Evolutionary conservation across 148 eudicot species (phyloP).

Genomic region (Polygonum maritimum): DNA sequence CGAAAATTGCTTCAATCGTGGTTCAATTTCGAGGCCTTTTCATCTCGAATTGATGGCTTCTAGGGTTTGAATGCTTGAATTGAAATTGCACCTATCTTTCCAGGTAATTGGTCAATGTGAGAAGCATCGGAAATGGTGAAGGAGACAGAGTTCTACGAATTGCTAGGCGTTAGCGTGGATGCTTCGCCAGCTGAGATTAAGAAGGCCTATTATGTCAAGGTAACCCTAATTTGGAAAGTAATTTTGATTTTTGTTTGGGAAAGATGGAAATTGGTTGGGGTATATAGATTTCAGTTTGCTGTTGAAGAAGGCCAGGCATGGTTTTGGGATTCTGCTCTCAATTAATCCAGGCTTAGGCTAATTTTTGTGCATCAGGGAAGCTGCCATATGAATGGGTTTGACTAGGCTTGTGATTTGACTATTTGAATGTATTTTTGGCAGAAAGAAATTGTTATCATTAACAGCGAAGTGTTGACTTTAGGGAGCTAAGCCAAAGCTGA

Average conservation of each 20-base stretch:
- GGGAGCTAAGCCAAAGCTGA: background rate
- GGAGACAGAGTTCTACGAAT: constrained; percentile 77
- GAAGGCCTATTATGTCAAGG: constrained; percentile 86
- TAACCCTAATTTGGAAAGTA: constrained; percentile 9
- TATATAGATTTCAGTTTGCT: background rate
- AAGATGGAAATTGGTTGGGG: background rate
- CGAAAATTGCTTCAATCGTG: background rate
- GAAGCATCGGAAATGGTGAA: constrained; percentile 49
- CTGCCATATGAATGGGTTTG: background rate
- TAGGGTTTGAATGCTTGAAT: background rate
- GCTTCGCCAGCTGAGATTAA: constrained; percentile 70
- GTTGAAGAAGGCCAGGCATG: background rate
- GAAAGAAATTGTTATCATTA: background rate
- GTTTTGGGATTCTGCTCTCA: too few species aligned
- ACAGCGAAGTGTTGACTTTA: background rate
- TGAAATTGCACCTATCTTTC: background rate
- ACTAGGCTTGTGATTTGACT: background rate
- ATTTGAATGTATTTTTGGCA: background rate
- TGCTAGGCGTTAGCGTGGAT: constrained; percentile 59
- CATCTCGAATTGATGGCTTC: background rate
- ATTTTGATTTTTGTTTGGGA: background rate
- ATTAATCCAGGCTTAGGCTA: background rate
- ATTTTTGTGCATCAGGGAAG: background rate
- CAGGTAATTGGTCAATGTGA: background rate
- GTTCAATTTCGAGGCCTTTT: background rate